A percentile compares a stretch with the other conserved stretches of the same genome.
These are phyloP conservation scores for Colletotrichum eremochloae DNA, from an alignment of 2,329 filamentous ascomycete genomes.

Conservation along the genomic window DNA sequence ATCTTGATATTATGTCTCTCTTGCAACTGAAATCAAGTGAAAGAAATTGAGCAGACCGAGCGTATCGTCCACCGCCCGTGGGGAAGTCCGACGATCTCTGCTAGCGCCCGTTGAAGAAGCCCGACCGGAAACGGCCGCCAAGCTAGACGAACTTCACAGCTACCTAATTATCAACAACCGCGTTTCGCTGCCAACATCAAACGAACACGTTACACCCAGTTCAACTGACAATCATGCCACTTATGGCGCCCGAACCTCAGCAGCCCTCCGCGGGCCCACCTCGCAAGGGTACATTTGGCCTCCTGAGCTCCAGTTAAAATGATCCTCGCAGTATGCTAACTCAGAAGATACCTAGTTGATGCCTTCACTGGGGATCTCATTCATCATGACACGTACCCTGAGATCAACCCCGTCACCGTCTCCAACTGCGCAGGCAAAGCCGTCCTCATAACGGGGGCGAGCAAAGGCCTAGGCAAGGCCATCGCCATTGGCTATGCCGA, in stretches of 20 bases:
- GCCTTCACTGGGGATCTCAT: conserved; percentile 48
- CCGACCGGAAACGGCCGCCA: neutral
- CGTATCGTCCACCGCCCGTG: conserved; percentile 5
- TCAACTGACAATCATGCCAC: conserved; percentile 15
- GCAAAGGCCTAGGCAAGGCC: conserved; percentile 66
- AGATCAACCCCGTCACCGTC: conserved; percentile 58
- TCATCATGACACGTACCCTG: conserved; percentile 66
- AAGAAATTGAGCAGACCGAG: neutral
- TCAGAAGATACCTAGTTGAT: conserved; percentile 25
- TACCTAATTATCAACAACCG: neutral
- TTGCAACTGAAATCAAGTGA: neutral
- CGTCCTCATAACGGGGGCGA: conserved; percentile 68
- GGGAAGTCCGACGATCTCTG: conserved; percentile 35
- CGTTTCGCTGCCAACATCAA: conserved; percentile 7
- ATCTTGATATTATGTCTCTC: neutral
- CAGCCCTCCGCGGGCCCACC: conserved; percentile 29
- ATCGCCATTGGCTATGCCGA: conserved; percentile 68
- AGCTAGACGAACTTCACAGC: neutral
- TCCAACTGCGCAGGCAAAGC: conserved; percentile 54
- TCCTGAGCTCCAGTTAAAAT: no score
- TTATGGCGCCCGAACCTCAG: conserved; percentile 20
- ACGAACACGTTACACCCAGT: conserved; percentile 21
- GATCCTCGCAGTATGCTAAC: neutral
- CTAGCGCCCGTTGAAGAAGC: conserved; percentile 4
- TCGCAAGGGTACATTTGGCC: conserved; percentile 26